Evolutionary conservation across 257 asterid genomes (phyloP), one percentile per base, ranked within the genome.

Genomic region (Solanum tarapatanum): DNA sequence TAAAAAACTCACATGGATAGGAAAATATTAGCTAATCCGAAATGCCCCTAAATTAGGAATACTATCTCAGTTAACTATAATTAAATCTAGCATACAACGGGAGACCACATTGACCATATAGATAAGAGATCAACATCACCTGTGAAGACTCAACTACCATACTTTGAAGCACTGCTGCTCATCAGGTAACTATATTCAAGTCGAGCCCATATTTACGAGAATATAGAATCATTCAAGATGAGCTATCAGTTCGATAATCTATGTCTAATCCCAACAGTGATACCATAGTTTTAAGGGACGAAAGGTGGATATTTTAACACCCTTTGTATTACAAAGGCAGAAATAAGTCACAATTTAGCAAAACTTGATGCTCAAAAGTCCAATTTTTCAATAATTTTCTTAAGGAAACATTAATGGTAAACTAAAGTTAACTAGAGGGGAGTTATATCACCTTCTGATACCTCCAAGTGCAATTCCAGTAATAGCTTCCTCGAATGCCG

Each of bases 401-500:
- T 33, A 51, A 8, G 70, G 48, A 48, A 23, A 45, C 28, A 23
- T 21, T 23, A 14, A 70, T 86, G 11, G 24, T 72, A 24, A 35
- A 62, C 60, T 6, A 17, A 33, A 8, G 84, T 72, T 14, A 86
- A 70, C 19, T n/a, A 55, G 23, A 51, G n/a, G 62, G 62, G 62
- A 37, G 26, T 35, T n/a, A 41, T 23, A 13, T 51, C 82, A 97
- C 99, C 99, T 95, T 93, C 99, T 89, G 88, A 97, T 90, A 87
- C 99, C 96, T 86, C 99, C 99, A 62, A 91, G 92, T 62, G 98
- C 93, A 97, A 95, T 97, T 90, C 99, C 98, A 86, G 92, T 88
- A 87, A 97, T 90, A 87, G 99, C 99, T 92, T 97, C 99, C 92
- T 97, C 97, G 84, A 97, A 97, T 73, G 99, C 99, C 5, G 99